Evolutionary conservation across 306 rosid genomes (phyloP), one percentile per base, ranked within the genome.

Genomic region (Cucurbita pepo): DNA sequence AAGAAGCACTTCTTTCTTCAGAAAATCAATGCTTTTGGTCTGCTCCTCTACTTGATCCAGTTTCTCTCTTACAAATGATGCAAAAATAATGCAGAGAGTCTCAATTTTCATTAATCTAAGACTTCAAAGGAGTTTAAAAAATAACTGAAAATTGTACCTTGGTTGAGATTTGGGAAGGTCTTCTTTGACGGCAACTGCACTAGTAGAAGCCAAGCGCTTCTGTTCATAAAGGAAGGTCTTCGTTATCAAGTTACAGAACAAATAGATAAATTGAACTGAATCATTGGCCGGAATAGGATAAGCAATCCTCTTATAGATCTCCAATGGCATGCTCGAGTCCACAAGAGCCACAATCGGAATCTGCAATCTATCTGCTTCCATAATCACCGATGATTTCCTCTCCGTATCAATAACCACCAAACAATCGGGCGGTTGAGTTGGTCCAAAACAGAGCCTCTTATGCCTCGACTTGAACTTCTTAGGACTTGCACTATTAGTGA

Each of bases 271-370:
- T 21, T 88, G 84, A 6, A 82, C 86, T 8, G 95, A 91, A 44
- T 81, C 83, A 10, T 88, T 89, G 67, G 91, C 91, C 18, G 97
- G 96, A 69, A 91, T 66, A 14, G 96, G 96, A 71, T 89, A 91
- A 6, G 94, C 86, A 77, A 91, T 86, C 73, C 82, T 82, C 50
- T 69, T 75, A 65, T 75, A 89, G 60, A 21, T 57, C 38, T 89
- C 85, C 57, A 81, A 70, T 0, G 97, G 95, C 86, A 81, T 85
- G 14, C 73, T 72, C 15, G 95, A 85, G 67, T 89, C 91, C 1
- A 91, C 96, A 8, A 91, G 76, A 11, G 96, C 86, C 0, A 91
- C 96, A n/a, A 92, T 75, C 5, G 96, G 97, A 72, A 89, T 86
- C 41, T 88, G 86, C 54, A 92, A 78, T 6, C 84, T 78, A 41